Evolutionary conservation across 257 asterid genomes (phyloP), one percentile per base, ranked within the genome.

Genomic region (Gentiana macrophylla): DNA sequence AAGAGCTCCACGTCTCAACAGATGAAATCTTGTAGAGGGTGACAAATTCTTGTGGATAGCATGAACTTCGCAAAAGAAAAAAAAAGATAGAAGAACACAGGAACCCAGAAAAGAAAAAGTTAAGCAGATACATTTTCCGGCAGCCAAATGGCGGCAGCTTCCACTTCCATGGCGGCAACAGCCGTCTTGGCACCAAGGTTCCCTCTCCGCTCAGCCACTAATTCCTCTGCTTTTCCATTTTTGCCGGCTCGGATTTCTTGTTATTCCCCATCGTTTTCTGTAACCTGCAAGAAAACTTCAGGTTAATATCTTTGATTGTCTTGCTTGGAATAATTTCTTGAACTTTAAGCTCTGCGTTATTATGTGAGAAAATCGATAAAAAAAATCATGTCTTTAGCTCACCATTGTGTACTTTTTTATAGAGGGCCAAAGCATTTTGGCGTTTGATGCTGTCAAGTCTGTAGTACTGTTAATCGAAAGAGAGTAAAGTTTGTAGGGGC

Each of bases 121-220:
- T 38, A 24, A 24, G 24, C 24, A 24, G 24, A 24, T 24, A 24
- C 35, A 3, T 50, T 5, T 56, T 45, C 13, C 12, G 62, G 69
- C 71, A 47, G 72, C 57, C 67, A 57, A 70, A 67, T 70, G 80
- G 88, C 91, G 79, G 85, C 87, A 50, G 91, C 95, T 78, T 79
- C 91, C 74, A 77, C 90, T 72, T 88, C 91, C 55, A 85, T 82
- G 94, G 90, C 94, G 73, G 90, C 95, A 70, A 76, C 89, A 69
- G 87, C 89, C 83, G 83, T 81, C 55, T 76, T 81, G 69, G 48
- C 75, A 53, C 76, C 86, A 64, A 73, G 84, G 56, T 73, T 78
- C 59, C 81, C 84, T 11, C 72, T 76, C 55, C 57, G 69, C 50
- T 70, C 62, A 35, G 66, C 74, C 44, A 65, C 63, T 53, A 70